These are phyloP conservation scores for Geranium rotundifolium DNA, from an alignment of 345 rosid species.

Conservation along the genomic window DNA sequence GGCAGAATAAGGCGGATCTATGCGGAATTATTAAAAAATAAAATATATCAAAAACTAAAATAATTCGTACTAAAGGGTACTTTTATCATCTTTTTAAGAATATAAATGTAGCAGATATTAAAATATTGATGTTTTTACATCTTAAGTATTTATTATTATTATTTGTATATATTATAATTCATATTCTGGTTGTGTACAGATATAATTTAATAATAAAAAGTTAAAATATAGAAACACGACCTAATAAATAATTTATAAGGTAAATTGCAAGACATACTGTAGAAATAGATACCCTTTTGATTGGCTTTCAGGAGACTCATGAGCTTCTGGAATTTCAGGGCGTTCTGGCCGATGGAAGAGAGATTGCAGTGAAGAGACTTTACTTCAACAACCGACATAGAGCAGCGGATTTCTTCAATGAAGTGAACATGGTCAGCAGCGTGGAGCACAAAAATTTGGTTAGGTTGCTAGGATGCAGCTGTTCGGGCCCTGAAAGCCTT, in stretches of 20 bases:
- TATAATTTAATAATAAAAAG: too few species aligned
- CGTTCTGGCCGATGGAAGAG: conserved; percentile 73
- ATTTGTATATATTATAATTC: too few species aligned
- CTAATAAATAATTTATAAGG: conserved; percentile 52
- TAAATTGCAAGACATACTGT: conserved; percentile 3
- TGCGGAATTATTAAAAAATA: too few species aligned
- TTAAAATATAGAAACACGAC: too few species aligned
- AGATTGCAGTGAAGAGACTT: conserved; percentile 84
- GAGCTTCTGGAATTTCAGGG: conserved; percentile 35
- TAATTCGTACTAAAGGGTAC: too few species aligned
- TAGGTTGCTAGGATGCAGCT: conserved; percentile 78
- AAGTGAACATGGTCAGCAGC: conserved; percentile 77
- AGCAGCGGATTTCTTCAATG: conserved; percentile 87
- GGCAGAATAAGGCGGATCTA: too few species aligned
- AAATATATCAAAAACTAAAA: too few species aligned
- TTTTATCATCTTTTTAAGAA: too few species aligned
- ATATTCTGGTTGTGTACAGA: too few species aligned
- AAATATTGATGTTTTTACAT: too few species aligned
- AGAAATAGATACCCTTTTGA: not conserved
- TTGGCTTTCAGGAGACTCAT: not conserved
- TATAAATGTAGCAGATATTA: too few species aligned
- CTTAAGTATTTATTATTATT: too few species aligned
- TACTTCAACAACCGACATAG: conserved; percentile 85
- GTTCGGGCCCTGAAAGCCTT: conserved; percentile 91
- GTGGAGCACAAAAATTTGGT: conserved; percentile 92